Conservation (phyloP, 805 yeast genomes). For the Candida anglica region DNA sequence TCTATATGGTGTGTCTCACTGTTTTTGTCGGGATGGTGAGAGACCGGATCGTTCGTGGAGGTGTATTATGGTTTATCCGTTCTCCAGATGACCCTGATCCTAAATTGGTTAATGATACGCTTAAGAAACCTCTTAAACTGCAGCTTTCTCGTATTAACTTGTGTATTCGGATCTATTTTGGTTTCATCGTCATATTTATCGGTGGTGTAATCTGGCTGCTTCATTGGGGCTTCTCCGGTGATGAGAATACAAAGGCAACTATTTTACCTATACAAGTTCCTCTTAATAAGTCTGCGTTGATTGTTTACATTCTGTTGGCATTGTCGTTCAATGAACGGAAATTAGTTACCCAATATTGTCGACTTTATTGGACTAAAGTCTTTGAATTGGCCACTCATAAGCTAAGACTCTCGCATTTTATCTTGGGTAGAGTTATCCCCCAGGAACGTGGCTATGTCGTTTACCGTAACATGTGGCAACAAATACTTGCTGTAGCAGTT, state of each 20-base stretch:
- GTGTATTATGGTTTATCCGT: slow-evolving; percentile 85
- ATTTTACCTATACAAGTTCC: slow-evolving; percentile 24
- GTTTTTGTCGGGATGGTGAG: slow-evolving; percentile 83
- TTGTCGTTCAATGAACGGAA: slow-evolving; percentile 2
- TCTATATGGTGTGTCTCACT: slow-evolving; percentile 85
- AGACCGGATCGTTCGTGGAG: slow-evolving; percentile 68
- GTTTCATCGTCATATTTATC: slow-evolving; percentile 70
- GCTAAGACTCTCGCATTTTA: slow-evolving; percentile 77
- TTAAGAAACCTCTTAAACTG: slow-evolving; percentile 67
- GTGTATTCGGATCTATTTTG: slow-evolving; percentile 71
- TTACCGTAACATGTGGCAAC: slow-evolving; percentile 48
- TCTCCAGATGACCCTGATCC: slow-evolving; percentile 94
- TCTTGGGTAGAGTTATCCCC: slow-evolving; percentile 57
- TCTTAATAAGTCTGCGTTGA: slow-evolving; percentile 3
- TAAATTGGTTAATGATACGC: slow-evolving; percentile 79
- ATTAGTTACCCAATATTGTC: slow-evolving; percentile 28
- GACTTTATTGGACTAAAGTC: slow-evolving; percentile 57
- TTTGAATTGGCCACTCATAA: slow-evolving; percentile 52
- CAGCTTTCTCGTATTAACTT: slow-evolving; percentile 72
- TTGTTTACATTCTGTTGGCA: slow-evolving; percentile 4
- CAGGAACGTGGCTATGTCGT: slow-evolving; percentile 67
- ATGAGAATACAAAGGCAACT: slow-evolving; percentile 6
- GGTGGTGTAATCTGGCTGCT: slow-evolving; percentile 57
- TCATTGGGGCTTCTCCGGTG: background rate
- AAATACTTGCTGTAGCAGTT: slow-evolving; percentile 31